Percentiles rank a stretch among this genome's conserved stretches.
Conservation (phyloP, 228 moss, liverwort and hornwort species). For the Sphagnum magellanicum region DNA sequence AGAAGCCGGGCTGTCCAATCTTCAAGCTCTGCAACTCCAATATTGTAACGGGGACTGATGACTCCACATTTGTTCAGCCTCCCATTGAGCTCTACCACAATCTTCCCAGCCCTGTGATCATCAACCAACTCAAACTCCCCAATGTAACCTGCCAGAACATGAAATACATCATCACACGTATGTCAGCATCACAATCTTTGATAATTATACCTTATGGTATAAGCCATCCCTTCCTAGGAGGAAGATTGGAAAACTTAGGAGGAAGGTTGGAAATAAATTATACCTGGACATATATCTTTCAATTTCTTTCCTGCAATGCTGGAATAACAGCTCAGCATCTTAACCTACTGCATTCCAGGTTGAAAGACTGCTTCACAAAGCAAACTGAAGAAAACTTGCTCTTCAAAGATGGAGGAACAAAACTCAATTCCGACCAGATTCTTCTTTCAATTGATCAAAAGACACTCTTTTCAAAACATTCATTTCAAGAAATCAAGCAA, state of each 20-base stretch:
- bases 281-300: neutral
- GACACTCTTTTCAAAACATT: no score
- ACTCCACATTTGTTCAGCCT: constrained; percentile 94
- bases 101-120: constrained; percentile 87
- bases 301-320: neutral
- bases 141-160: constrained; percentile 53
- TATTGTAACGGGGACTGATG: constrained; percentile 87
- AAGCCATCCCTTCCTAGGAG: no score
- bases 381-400: neutral
- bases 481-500: no score
- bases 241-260: no score
- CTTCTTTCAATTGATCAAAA: no score
- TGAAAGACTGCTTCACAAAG: neutral
- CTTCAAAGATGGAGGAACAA: no score
- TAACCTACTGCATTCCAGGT: neutral
- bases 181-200: no score
- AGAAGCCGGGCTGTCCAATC: constrained; percentile 92
- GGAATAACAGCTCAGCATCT: no score
- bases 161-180: no score
- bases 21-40: constrained; percentile 75
- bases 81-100: constrained; percentile 89
- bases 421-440: no score
- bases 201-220: no score
- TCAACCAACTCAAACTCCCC: constrained; percentile 94
- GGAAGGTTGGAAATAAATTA: neutral